Base-by-base conservation (phyloP, 148 eudicot genomes). In the Pharnaceum exiguum region DNA sequence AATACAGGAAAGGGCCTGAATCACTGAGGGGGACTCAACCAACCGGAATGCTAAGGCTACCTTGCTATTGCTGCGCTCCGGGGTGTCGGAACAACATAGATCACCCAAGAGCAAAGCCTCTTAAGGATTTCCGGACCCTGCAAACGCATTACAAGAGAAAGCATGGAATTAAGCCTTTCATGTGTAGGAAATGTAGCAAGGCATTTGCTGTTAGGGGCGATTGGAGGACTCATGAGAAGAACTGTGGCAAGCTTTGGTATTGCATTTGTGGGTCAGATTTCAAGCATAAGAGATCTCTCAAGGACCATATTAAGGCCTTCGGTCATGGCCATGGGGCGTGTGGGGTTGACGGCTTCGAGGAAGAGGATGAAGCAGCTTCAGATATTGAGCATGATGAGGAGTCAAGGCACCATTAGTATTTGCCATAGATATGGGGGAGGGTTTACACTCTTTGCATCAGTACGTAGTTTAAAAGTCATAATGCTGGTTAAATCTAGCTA, bases 171-270 rank as follows among this genome's bases (percentile, higher is more conserved):
- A 70, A 70, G 57, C 74, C 74, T 50, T 70, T 70, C 52, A 63
- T 57, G 69, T 70, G 74, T 70, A 49, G 69, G 59, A 70, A 70
- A 57, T 70, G 74, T 63, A 59, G 74, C 40, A 70, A 70, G 47
- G 64, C 74, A 29, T 70, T 70, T 24, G 74, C 74, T 0, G 74
- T 70, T 0, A 51, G 68, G 12, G 74, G 74, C 21, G 74, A 70
- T 57, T 70, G 74, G 74, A 56, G 74, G 59, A 70, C 74, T 27
- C 74, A 70, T 63, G 74, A 70, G 69, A 70, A 70, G 63, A 70
- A 70, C 42, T 70, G 74, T 44, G 74, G 74, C 7, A 70, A 70
- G 54, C 54, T 70, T 33, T 70, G 74, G 74, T 70, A 63, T 70
- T 70, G 74, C 16, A 50, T 63, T 63, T 70, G 74, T 35, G 74